These are phyloP conservation scores for Chimonanthus praecox DNA, from an alignment of 164 flowering plant species.

Conservation along the genomic window DNA sequence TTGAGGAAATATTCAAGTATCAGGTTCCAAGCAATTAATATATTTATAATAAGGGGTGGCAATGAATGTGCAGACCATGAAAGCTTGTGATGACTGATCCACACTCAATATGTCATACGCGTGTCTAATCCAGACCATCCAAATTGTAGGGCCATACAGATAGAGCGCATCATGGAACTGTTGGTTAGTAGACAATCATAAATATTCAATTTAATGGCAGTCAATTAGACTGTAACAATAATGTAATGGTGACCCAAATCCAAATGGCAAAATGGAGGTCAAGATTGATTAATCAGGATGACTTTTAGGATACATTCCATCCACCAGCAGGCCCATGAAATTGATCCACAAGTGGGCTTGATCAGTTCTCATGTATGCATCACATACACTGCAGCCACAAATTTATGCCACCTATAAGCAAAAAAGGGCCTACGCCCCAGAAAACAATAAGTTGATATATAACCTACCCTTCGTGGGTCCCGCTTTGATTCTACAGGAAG, in stretches of 20 bases:
- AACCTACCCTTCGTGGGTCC: slow-evolving; percentile 84
- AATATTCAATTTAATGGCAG: neutral
- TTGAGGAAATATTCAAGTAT: neutral
- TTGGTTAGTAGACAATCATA: neutral
- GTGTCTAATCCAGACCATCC: neutral
- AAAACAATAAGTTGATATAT: neutral
- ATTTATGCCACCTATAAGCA: neutral
- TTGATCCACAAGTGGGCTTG: neutral
- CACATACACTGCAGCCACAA: neutral
- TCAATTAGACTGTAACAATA: neutral
- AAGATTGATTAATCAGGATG: neutral
- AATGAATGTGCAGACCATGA: no score
- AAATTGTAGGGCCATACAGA: neutral
- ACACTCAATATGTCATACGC: neutral
- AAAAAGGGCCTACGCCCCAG: neutral
- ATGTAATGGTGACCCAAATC: neutral
- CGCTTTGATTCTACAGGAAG: slow-evolving; percentile 63
- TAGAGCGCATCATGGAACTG: neutral
- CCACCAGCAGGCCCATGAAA: neutral
- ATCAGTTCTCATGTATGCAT: neutral
- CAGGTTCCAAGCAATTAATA: neutral
- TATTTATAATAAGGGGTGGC: neutral
- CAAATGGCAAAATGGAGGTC: neutral
- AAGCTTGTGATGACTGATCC: neutral
- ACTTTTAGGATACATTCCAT: neutral